These are phyloP conservation scores for Globisporangium echinulatum DNA, from an alignment of 352 stramenopile genomes.

Conservation along the genomic window DNA sequence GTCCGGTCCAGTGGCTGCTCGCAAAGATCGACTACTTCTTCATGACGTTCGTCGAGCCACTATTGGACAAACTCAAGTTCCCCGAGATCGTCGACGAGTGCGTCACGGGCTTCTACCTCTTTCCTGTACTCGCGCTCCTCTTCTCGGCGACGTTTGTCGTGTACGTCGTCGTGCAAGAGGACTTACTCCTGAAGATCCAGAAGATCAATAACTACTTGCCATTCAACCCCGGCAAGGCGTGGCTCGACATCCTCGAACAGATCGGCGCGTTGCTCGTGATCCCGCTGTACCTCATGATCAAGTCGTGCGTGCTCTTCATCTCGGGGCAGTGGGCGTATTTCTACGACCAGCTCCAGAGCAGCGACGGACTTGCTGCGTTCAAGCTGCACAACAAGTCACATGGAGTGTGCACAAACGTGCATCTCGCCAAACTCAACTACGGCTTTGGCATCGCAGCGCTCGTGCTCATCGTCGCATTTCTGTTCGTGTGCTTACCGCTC, in stretches of 20 bases:
- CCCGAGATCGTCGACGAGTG: conserved; percentile 27
- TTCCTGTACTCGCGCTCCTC: conserved; percentile 19
- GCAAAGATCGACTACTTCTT: conserved; percentile 30
- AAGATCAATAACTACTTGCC: conserved; percentile 39
- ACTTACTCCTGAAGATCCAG: conserved; percentile 47
- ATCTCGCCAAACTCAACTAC: conserved; percentile 29
- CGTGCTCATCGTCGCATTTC: conserved; percentile 33
- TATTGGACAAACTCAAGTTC: conserved; percentile 28
- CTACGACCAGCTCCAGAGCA: conserved; percentile 11
- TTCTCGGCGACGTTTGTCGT: conserved; percentile 38
- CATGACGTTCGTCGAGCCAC: conserved; percentile 18
- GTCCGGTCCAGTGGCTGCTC: conserved; percentile 20
- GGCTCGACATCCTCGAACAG: conserved; percentile 31
- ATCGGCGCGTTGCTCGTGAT: conserved; percentile 44
- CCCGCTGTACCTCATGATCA: conserved; percentile 46
- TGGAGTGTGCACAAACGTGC: conserved; percentile 11
- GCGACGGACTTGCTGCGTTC: conserved; percentile 4
- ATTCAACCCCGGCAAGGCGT: conserved; percentile 27
- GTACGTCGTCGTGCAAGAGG: conserved; percentile 56
- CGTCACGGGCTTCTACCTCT: conserved; percentile 33
- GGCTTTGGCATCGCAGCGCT: conserved; percentile 29
- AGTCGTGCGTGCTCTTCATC: conserved; percentile 55
- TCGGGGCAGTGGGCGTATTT: conserved; percentile 30
- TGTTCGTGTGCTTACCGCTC: conserved; percentile 48
- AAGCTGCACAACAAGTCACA: conserved; percentile 16